A percentile compares a stretch with the other conserved stretches of the same genome.
phyloP scores from a whole-genome alignment of 352 stramenopile species.

The Globisporangium solare region DNA sequence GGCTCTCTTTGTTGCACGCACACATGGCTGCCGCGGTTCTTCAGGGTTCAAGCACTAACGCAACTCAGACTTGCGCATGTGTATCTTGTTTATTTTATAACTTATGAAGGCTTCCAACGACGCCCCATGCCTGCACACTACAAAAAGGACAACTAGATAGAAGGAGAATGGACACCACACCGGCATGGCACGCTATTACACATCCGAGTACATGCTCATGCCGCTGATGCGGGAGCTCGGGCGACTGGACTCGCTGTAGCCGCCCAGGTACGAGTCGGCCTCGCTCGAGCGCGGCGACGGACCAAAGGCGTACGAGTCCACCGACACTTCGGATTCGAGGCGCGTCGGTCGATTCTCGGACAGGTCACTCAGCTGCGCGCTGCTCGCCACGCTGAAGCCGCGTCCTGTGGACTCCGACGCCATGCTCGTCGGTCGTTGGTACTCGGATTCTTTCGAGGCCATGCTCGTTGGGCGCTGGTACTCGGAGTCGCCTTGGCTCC shows the following conservation, averaged over 20 bases:
- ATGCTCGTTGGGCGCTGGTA: conserved; percentile 23
- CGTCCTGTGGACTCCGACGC: conserved; percentile 21
- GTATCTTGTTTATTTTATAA: conserved; percentile 14
- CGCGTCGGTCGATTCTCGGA: conserved; percentile 42
- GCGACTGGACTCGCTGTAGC: conserved; percentile 41
- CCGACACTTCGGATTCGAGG: conserved; percentile 55
- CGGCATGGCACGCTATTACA: conserved; percentile 1
- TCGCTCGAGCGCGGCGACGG: conserved; percentile 40
- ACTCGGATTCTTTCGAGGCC: conserved; percentile 33
- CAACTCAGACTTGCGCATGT: conserved; percentile 6
- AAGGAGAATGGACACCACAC: background rate
- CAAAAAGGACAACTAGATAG: conserved; percentile 2
- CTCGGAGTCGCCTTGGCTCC: conserved; percentile 33
- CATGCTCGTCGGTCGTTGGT: conserved; percentile 22
- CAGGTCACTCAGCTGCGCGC: conserved; percentile 25
- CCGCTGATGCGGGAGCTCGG: conserved; percentile 62
- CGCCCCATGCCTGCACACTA: conserved; percentile 5
- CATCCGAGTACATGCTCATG: conserved; percentile 34
- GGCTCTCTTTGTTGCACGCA: too few species aligned
- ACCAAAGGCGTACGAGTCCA: conserved; percentile 73
- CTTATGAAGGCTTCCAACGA: conserved; percentile 12
- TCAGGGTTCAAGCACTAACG: conserved; percentile 1
- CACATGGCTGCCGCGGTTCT: too few species aligned
- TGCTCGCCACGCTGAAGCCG: conserved; percentile 40
- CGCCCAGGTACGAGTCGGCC: conserved; percentile 65